Evolutionary conservation across 768 basidiomycete genomes (phyloP), one percentile per base, ranked within the genome.

Genomic region (Leucogyrophana mollusca): DNA sequence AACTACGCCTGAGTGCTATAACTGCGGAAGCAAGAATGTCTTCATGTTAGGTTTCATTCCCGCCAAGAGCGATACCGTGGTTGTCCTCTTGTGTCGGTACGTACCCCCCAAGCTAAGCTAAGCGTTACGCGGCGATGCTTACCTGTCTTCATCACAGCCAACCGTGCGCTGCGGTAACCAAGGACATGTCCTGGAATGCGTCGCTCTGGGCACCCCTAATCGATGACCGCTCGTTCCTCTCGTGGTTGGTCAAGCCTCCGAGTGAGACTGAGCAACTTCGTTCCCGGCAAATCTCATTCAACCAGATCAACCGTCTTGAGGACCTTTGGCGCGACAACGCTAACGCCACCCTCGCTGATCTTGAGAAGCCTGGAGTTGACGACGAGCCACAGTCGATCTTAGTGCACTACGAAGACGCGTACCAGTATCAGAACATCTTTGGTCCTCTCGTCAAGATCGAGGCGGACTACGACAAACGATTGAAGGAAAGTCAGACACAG

Each of bases 41-140:
- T 99, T 99, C 62, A 94, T 97, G 90, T 80, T 99, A 14, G 96
- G 96, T 3, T 99, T 99, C 60, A 99, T 99, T 58, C 96, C 96
- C 3, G 96, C 96, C 16, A 99, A 99, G 73, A 92, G 90, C 60
- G 96, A 99, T 60, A 98, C 96, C 4, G 96, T 99, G 32, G 96
- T 99, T 27, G 95, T 99, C 25, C 75, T 99, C 14, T 78, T 99
- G 14, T 99, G 94, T 64, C 87, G 95, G 94, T 94, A 59, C 51
- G 88, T 74, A 16, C 11, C 42, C 8, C 34, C 22, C n/a, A 44
- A 45, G 50, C 49, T 44, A n/a, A n/a, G n/a, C n/a, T 27, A 43
- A 47, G 43, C 40, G 11, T 52, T 25, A 50, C 43, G 20, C 36
- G n/a, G 9, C 21, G 9, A 14, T 49, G 23, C 18, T 42, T 34